These are phyloP conservation scores for Conringia planisiliqua DNA, from an alignment of 345 rosid genomes.

Conservation along the genomic window DNA sequence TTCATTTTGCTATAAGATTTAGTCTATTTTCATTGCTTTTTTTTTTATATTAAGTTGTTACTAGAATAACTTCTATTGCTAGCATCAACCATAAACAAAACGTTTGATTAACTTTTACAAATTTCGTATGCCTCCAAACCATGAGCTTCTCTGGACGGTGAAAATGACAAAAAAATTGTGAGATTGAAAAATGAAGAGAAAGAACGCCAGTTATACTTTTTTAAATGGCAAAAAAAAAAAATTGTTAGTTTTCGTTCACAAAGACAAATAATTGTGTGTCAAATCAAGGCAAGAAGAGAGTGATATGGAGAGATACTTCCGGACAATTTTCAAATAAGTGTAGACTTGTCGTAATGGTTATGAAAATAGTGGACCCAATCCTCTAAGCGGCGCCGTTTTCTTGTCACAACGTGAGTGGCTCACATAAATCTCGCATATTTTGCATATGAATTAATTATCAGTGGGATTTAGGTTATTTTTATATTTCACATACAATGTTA, in stretches of 20 bases:
- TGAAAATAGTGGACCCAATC: background rate
- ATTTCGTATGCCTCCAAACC: background rate
- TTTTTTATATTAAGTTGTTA: background rate
- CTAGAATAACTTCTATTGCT: background rate
- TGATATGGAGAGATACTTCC: background rate
- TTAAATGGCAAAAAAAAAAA: too few relatives aligned
- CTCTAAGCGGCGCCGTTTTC: slow-evolving; percentile 21
- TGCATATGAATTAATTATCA: background rate
- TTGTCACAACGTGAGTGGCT: background rate
- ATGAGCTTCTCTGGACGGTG: slow-evolving; percentile 27
- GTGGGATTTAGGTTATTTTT: background rate
- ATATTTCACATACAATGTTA: background rate
- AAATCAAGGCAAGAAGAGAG: slow-evolving; percentile 9
- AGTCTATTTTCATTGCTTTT: background rate
- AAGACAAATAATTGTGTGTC: slow-evolving; percentile 6
- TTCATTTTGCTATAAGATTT: background rate
- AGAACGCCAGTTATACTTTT: too few relatives aligned
- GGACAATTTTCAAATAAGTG: background rate
- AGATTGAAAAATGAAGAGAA: background rate
- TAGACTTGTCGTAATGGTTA: background rate
- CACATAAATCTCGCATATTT: background rate
- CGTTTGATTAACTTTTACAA: background rate
- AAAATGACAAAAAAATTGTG: background rate
- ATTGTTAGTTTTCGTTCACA: background rate
- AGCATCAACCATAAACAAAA: background rate